A percentile compares a stretch with the other conserved stretches of the same genome.
phyloP scores from a whole-genome alignment of 139 green algal species.

The Gonium pectorale region DNA sequence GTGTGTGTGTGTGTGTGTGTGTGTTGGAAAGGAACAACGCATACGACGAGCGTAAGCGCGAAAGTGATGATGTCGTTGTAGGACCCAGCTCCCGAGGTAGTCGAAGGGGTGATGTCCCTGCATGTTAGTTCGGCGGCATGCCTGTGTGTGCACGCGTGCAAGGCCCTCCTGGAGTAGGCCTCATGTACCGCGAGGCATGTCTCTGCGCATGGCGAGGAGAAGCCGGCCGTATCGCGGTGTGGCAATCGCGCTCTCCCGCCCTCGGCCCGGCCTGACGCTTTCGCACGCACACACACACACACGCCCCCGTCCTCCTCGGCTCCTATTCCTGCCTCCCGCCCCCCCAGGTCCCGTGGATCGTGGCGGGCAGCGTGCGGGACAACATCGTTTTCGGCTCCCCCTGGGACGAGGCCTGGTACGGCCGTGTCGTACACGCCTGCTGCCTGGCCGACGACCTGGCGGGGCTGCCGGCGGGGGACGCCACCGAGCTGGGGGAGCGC shows the following conservation, averaged over 20 bases:
- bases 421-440: constrained; percentile 66
- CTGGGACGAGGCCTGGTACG: constrained; percentile 66
- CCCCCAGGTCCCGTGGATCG: constrained; percentile 83
- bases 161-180: background rate
- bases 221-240: too few relatives aligned
- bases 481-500: constrained; percentile 89
- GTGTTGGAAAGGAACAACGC: too few relatives aligned
- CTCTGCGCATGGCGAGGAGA: too few relatives aligned
- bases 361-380: constrained; percentile 76
- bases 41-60: too few relatives aligned
- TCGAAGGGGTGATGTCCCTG: too few relatives aligned
- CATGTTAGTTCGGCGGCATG: background rate
- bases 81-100: too few relatives aligned
- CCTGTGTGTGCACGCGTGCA: background rate
- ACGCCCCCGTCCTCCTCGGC: background rate
- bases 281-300: too few relatives aligned
- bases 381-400: constrained; percentile 84
- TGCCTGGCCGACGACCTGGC: constrained; percentile 77
- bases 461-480: constrained; percentile 79
- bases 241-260: too few relatives aligned
- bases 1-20: too few relatives aligned
- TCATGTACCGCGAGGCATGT: too few relatives aligned
- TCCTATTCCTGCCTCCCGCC: background rate
- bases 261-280: too few relatives aligned
- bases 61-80: too few relatives aligned